Conservation (phyloP, 2,329 filamentous ascomycete species). For the Orbilia brochopaga region DNA sequence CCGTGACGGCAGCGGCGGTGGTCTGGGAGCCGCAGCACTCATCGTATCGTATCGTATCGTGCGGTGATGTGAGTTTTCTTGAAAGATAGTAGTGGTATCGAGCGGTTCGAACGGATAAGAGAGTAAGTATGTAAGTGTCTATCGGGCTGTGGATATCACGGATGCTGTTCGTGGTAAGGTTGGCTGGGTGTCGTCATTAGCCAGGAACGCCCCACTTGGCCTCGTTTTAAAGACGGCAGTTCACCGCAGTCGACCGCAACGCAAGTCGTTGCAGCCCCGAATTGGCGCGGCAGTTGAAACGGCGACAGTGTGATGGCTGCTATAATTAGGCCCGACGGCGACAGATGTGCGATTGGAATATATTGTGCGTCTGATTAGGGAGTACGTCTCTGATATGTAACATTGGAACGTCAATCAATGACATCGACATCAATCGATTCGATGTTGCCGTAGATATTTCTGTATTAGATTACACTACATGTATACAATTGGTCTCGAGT, state of each 20-base stretch:
- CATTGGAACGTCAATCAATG: too few species aligned
- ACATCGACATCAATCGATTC: too few species aligned
- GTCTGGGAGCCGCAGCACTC: conserved; percentile 30
- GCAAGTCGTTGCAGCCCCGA: not conserved
- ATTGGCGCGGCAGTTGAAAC: not conserved
- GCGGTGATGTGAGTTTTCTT: not conserved
- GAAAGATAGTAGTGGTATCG: too few species aligned
- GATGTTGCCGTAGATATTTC: too few species aligned
- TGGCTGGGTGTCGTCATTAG: not conserved
- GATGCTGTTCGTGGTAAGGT: not conserved
- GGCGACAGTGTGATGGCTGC: not conserved
- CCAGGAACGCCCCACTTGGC: not conserved
- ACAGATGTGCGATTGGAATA: not conserved
- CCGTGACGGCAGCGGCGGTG: conserved; percentile 43
- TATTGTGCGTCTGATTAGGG: too few species aligned
- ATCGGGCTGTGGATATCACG: not conserved
- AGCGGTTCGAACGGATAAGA: too few species aligned
- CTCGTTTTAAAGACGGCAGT: not conserved
- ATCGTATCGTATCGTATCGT: conserved; percentile 20
- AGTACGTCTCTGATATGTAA: too few species aligned
- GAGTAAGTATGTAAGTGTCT: too few species aligned
- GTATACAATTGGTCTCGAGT: too few species aligned
- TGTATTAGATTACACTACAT: too few species aligned
- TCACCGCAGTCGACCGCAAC: not conserved
- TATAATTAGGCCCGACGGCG: not conserved